Evolutionary conservation across 2,329 filamentous ascomycete genomes (phyloP), one percentile per base, ranked within the genome.

Genomic region (Colletotrichum ledebouriae): DNA sequence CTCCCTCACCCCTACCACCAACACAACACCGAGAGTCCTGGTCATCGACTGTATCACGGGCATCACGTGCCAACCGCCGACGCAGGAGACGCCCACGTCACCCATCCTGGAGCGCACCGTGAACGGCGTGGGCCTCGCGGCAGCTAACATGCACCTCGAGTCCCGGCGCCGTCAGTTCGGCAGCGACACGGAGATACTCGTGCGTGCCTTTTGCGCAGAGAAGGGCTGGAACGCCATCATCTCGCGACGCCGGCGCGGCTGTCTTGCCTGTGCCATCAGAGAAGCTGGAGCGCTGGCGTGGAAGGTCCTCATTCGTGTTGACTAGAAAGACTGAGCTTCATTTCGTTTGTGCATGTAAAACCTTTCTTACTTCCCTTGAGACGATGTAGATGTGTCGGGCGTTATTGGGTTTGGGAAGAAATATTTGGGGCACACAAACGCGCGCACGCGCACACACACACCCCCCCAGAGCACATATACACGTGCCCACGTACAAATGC

Each of bases 141-240:
- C 82, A 15, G 79, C 81, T 37, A 83, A 84, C 72, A 88, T 88
- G 85, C 84, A 85, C 72, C 82, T 86, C 44, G 86, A 87, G 75
- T 86, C 86, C 3, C 79, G 86, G 29, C 81, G 85, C 68, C 81
- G 89, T 25, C 86, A 89, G 44, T 87, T 87, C 63, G 87, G 87
- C 1, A 90, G 87, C 12, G 89, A 90, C 73, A 82, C 92, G 75
- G 91, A 94, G 77, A 85, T 94, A 9, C 79, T 94, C 59, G 90
- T 90, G 1, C 83, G 92, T 56, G 91, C 92, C 2, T 84, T 93
- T 72, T 94, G 92, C 75, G 90, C 92, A 0, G 89, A 92, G 74
- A 88, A 86, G 72, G 92, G 92, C 2, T 90, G 90, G 84, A 91
- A 94, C 75, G 92, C 92, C 22, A 76, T 94, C 17, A 84, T 94